Conservation (phyloP, 257 asterid genomes). For the Apocynum venetum region DNA sequence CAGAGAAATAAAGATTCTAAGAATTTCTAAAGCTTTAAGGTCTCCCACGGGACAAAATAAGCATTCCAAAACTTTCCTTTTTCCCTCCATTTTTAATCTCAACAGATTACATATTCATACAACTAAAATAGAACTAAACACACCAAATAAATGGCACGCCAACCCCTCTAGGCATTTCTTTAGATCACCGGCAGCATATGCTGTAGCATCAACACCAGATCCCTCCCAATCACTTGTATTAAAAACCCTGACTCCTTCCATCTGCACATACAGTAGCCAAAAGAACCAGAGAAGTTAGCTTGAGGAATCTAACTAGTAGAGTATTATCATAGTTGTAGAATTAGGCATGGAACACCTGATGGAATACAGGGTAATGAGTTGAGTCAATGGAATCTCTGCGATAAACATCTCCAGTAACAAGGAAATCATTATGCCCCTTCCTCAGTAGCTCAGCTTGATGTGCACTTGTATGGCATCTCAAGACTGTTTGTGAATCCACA, state of each 20-base stretch:
- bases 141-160: slow-evolving; percentile 80
- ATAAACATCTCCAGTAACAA: slow-evolving; percentile 92
- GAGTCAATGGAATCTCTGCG: slow-evolving; percentile 95
- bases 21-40: background rate
- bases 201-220: slow-evolving; percentile 57
- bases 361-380: slow-evolving; percentile 98
- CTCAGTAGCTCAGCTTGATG: slow-evolving; percentile 89
- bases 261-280: slow-evolving; percentile 36
- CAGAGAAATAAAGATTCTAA: background rate
- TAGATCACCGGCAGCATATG: slow-evolving; percentile 87
- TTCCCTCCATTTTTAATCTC: background rate
- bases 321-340: slow-evolving; percentile 7
- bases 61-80: background rate
- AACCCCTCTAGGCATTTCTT: slow-evolving; percentile 94
- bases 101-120: slow-evolving; percentile 6
- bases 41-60: background rate
- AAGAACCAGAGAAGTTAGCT: slow-evolving; percentile 8
- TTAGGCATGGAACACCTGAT: slow-evolving; percentile 53
- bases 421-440: slow-evolving; percentile 68
- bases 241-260: slow-evolving; percentile 98
- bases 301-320: background rate
- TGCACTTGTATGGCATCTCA: slow-evolving; percentile 98
- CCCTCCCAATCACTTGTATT: slow-evolving; percentile 72
- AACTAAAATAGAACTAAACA: slow-evolving; percentile 10
- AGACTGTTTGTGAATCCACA: slow-evolving; percentile 82